These are phyloP conservation scores for Coffea canephora DNA, from an alignment of 257 asterid species.

Conservation along the genomic window DNA sequence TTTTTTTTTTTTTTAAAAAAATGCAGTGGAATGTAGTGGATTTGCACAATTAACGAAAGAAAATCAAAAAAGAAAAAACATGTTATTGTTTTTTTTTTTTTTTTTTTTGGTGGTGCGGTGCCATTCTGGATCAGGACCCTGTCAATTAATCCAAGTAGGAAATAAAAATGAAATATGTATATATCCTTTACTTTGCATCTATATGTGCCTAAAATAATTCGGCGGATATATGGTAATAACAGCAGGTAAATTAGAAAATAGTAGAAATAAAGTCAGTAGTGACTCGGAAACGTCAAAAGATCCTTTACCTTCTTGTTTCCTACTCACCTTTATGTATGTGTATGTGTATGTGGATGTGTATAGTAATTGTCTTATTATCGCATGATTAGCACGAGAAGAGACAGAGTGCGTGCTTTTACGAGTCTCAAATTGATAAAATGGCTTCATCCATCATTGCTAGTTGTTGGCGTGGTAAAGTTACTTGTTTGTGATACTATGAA, in stretches of 20 bases:
- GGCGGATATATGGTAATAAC: not conserved
- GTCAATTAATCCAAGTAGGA: not conserved
- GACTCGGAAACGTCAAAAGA: not conserved
- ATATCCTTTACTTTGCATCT: not conserved
- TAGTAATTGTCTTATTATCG: not conserved
- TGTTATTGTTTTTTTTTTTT: too few species aligned
- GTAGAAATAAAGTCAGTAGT: too few species aligned
- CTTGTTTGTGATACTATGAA: not conserved
- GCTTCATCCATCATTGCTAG: not conserved
- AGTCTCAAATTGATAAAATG: not conserved
- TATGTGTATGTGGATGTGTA: too few species aligned
- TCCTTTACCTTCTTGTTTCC: not conserved
- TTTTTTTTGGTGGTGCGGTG: not conserved
- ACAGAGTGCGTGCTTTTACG: not conserved
- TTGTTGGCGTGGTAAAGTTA: not conserved
- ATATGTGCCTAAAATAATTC: not conserved
- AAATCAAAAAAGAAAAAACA: not conserved
- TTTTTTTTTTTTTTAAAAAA: not conserved
- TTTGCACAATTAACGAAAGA: not conserved
- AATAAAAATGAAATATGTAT: too few species aligned
- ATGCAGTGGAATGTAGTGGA: not conserved
- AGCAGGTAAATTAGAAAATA: not conserved
- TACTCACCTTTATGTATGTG: not conserved
- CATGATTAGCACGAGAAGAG: not conserved
- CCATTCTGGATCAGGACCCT: constrained; percentile 8